Evolutionary conservation across 768 basidiomycete genomes (phyloP).

Genomic region (Hydnum rufescens): DNA sequence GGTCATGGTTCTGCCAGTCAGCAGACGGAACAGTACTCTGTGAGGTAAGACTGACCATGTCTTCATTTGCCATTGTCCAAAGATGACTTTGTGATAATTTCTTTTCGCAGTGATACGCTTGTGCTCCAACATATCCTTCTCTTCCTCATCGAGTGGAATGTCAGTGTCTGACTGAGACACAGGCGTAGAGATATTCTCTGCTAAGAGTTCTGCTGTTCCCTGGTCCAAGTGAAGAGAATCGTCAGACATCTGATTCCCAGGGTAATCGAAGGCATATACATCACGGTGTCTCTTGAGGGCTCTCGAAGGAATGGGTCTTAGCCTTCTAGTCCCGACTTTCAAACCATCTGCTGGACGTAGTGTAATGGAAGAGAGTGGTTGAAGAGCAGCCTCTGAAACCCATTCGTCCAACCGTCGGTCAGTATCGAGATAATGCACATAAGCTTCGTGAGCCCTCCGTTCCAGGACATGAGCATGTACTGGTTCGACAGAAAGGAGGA

Average conservation of each 20-base stretch:
- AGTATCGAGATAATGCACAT: conserved; percentile 50
- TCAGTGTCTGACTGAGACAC: background rate
- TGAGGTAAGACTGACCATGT: conserved; percentile 44
- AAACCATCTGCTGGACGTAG: too few species aligned
- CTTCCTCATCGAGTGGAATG: conserved; percentile 4
- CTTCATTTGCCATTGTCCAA: conserved; percentile 70
- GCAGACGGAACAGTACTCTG: background rate
- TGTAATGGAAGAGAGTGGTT: too few species aligned
- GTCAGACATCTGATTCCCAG: too few species aligned
- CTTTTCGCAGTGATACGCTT: conserved; percentile 46
- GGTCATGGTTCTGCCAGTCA: background rate
- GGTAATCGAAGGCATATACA: background rate
- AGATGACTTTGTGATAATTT: conserved; percentile 75
- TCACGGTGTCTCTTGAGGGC: too few species aligned
- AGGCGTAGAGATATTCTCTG: background rate
- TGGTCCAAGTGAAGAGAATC: background rate
- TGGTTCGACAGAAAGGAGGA: too few species aligned
- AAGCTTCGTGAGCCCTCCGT: conserved; percentile 28
- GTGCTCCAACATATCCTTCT: conserved; percentile 38
- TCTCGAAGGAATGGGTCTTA: too few species aligned
- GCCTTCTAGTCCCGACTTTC: too few species aligned
- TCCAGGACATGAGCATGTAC: conserved; percentile 23
- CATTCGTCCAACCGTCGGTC: conserved; percentile 65
- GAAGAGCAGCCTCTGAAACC: too few species aligned
- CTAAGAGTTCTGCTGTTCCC: background rate